Percentiles rank a stretch among this genome's conserved stretches.
These are phyloP conservation scores for Colletotrichum neosansevieriae DNA, from an alignment of 2,329 filamentous ascomycete genomes.

Conservation along the genomic window DNA sequence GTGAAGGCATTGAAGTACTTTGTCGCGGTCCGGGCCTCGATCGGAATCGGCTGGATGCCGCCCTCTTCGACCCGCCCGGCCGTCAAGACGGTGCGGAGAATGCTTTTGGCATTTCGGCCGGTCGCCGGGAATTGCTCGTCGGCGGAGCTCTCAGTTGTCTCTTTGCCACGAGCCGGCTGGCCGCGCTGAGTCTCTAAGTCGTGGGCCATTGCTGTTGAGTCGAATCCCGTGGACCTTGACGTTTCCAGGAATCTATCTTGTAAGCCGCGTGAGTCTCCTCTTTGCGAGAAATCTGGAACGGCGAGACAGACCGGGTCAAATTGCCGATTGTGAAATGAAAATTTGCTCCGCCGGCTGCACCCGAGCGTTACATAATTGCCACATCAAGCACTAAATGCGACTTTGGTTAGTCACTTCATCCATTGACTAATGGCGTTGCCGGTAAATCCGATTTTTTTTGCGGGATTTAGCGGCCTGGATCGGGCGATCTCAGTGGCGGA, in stretches of 20 bases:
- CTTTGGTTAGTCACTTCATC: conserved; percentile 10
- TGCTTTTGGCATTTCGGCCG: conserved; percentile 5
- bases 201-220: neutral
- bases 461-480: neutral
- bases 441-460: neutral
- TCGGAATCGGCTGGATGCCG: conserved; percentile 47
- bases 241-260: neutral
- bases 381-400: conserved; percentile 7
- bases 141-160: conserved; percentile 1
- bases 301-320: neutral
- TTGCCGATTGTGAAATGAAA: neutral
- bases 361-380: conserved; percentile 20
- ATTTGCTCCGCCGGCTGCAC: conserved; percentile 9
- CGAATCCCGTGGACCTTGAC: neutral
- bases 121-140: neutral
- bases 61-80: conserved; percentile 46
- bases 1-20: conserved; percentile 49
- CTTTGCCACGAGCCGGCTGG: conserved; percentile 11
- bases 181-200: conserved; percentile 26
- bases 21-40: conserved; percentile 47
- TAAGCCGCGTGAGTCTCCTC: neutral
- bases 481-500: neutral
- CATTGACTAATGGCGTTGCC: neutral
- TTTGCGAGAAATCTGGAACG: neutral
- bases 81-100: conserved; percentile 32